Conservation (phyloP, 768 basidiomycete species). For the Lactarius indigo region DNA sequence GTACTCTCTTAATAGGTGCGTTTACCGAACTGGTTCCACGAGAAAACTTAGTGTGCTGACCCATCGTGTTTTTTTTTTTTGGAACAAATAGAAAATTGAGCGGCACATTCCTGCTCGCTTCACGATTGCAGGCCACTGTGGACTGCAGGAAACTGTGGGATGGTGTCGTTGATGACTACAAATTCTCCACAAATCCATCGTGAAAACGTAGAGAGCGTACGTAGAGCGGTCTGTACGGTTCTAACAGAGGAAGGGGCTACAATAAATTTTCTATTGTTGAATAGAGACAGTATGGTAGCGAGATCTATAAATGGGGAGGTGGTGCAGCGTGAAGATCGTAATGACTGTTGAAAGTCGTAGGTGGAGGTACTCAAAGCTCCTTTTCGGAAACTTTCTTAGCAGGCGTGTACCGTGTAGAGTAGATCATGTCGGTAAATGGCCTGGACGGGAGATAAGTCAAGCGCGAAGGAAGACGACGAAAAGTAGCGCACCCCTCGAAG, state of each 20-base stretch:
- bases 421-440: slow-evolving; percentile 83
- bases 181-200: slow-evolving; percentile 27
- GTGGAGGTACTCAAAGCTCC: slow-evolving; percentile 27
- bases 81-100: slow-evolving; percentile 61
- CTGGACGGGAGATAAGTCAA: slow-evolving; percentile 5
- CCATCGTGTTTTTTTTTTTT: background rate
- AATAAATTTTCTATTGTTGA: slow-evolving; percentile 8
- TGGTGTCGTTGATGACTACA: slow-evolving; percentile 46
- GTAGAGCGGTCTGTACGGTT: background rate
- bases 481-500: slow-evolving; percentile 76
- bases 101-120: slow-evolving; percentile 75
- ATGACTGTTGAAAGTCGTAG: slow-evolving; percentile 21
- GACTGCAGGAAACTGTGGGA: slow-evolving; percentile 78
- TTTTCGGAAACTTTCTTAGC: slow-evolving; percentile 27
- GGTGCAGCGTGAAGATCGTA: background rate
- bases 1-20: slow-evolving; percentile 86
- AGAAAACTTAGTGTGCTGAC: background rate
- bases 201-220: slow-evolving; percentile 4
- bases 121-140: slow-evolving; percentile 68
- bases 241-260: background rate
- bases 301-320: background rate
- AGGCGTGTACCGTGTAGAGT: slow-evolving; percentile 48
- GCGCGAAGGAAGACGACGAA: slow-evolving; percentile 32
- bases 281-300: background rate
- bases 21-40: background rate